These are phyloP conservation scores for Aspergillus arachidicola DNA, from an alignment of 2,329 filamentous ascomycete genomes.

Conservation along the genomic window DNA sequence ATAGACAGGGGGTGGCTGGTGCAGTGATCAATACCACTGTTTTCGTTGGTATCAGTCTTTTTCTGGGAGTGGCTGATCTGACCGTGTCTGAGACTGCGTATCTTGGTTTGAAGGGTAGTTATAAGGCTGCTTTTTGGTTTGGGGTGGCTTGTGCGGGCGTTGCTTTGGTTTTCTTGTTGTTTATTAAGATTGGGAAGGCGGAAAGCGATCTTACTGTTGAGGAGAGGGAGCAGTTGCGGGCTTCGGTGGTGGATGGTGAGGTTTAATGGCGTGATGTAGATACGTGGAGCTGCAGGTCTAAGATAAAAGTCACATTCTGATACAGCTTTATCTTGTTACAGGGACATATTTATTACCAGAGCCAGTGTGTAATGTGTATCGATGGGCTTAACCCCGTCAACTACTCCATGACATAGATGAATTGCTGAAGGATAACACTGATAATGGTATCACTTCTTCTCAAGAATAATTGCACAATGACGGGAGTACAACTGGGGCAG, in stretches of 20 bases:
- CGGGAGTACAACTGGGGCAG: too few species aligned
- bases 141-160: constrained; percentile 5
- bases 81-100: constrained; percentile 4
- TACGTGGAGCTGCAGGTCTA: too few species aligned
- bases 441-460: too few species aligned
- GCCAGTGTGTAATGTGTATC: too few species aligned
- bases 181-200: neutral
- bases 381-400: too few species aligned
- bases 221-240: neutral
- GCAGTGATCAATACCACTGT: constrained; percentile 13
- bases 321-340: too few species aligned
- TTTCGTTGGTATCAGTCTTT: constrained; percentile 14
- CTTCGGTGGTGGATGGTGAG: neutral
- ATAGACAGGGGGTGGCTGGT: constrained; percentile 11
- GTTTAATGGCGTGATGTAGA: neutral
- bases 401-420: too few species aligned
- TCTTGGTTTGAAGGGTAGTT: constrained; percentile 6
- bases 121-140: constrained; percentile 17
- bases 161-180: neutral
- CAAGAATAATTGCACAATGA: too few species aligned
- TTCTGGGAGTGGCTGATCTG: constrained; percentile 11
- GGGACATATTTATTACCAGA: too few species aligned
- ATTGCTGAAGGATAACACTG: too few species aligned
- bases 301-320: too few species aligned
- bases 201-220: neutral